phyloP scores from a whole-genome alignment of 2,329 filamentous ascomycete genomes.

The Fusarium sterilihyphosum region DNA sequence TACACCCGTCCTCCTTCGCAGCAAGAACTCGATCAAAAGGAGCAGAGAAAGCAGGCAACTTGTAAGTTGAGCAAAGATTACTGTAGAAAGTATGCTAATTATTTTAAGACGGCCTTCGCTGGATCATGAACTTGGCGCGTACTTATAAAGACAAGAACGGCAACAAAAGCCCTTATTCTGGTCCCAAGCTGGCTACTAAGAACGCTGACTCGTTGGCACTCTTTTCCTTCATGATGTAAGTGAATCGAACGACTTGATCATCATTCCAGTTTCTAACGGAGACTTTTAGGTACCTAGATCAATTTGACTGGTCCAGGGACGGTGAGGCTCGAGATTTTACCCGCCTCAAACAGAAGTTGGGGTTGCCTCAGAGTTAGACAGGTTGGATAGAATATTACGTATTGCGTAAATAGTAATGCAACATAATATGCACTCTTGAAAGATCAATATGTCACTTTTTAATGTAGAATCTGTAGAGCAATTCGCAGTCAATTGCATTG shows the following conservation, averaged over 20 bases:
- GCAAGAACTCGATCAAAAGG: neutral
- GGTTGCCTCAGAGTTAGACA: neutral
- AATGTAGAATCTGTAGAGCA: too few relatives aligned
- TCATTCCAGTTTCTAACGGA: rapidly evolving
- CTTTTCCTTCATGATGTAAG: slow-evolving; percentile 13
- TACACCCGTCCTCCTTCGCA: neutral
- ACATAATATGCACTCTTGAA: neutral
- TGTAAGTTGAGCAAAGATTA: neutral
- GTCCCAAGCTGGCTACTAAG: neutral
- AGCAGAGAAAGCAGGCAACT: neutral
- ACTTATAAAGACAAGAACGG: neutral
- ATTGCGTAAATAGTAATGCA: rapidly evolving
- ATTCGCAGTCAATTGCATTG: too few relatives aligned
- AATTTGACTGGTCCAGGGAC: neutral
- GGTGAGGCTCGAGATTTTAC: neutral
- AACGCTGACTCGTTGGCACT: slow-evolving; percentile 4
- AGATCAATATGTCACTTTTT: too few relatives aligned
- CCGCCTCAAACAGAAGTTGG: neutral
- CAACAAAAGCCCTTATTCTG: neutral
- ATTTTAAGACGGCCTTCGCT: neutral
- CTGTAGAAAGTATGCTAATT: rapidly evolving
- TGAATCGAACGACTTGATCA: neutral
- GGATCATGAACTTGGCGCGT: neutral
- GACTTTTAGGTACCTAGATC: neutral
- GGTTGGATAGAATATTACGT: neutral